These are phyloP conservation scores for Coelastrella sp. DNA, from an alignment of 139 green algal species.

Conservation along the genomic window DNA sequence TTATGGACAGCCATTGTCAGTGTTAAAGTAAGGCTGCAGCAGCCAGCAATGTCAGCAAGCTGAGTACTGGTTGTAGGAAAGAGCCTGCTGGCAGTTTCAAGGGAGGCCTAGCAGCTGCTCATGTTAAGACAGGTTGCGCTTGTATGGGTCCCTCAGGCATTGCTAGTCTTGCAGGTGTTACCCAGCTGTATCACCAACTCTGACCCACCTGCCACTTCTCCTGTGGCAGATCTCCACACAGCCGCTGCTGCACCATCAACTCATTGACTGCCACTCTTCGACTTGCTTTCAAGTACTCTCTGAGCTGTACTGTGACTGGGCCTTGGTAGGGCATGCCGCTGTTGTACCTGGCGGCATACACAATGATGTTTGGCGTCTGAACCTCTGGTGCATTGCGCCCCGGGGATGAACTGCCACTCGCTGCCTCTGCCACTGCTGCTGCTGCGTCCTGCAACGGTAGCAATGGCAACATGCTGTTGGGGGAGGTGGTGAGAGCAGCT, in stretches of 20 bases:
- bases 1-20: no score
- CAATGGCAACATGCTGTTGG: no score
- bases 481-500: neutral
- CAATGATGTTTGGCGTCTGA: slow-evolving; percentile 2
- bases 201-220: slow-evolving; percentile 47
- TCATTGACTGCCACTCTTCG: slow-evolving; percentile 34
- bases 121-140: no score
- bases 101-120: no score
- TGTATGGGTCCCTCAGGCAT: no score
- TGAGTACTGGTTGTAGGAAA: no score
- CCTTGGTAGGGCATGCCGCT: slow-evolving; percentile 38
- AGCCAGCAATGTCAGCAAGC: no score
- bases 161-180: no score
- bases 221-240: slow-evolving; percentile 12
- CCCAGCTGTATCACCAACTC: no score
- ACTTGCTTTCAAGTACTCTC: slow-evolving; percentile 34
- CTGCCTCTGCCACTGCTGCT: neutral
- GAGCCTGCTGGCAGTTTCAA: no score
- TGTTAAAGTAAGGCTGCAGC: no score
- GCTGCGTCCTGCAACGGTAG: neutral
- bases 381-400: neutral
- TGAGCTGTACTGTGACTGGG: slow-evolving; percentile 36
- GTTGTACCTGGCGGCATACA: slow-evolving; percentile 46
- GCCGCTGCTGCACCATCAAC: slow-evolving; percentile 28
- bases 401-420: neutral